These are phyloP conservation scores for Mrakia gelida DNA, from an alignment of 768 basidiomycete species.

Conservation along the genomic window DNA sequence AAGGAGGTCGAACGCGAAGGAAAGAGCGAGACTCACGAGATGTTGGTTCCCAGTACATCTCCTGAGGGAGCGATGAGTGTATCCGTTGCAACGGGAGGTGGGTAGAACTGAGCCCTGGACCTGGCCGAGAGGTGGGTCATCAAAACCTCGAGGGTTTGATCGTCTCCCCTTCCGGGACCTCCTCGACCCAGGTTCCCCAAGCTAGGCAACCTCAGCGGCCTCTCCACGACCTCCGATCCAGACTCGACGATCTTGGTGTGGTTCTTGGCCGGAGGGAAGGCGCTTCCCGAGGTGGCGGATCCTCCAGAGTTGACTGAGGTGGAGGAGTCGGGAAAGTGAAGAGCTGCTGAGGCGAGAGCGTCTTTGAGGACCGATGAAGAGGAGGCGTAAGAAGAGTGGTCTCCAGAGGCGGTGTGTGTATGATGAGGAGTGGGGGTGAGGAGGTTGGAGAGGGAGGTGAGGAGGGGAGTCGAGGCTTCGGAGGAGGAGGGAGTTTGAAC, in stretches of 20 bases:
- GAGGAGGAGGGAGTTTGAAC: constrained; percentile 24
- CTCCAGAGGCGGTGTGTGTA: constrained; percentile 41
- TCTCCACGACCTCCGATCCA: constrained; percentile 4
- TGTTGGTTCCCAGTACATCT: constrained; percentile 38
- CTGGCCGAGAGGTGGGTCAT: constrained; percentile 82
- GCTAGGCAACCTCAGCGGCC: constrained; percentile 16
- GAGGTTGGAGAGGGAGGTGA: constrained; percentile 30
- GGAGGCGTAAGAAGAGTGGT: constrained; percentile 26
- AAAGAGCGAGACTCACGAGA: constrained; percentile 17
- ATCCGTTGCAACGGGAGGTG: constrained; percentile 33
- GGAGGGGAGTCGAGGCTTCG: constrained; percentile 10
- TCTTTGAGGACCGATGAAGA: constrained; percentile 24
- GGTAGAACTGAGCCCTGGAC: constrained; percentile 75
- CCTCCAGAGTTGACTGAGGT: constrained; percentile 15
- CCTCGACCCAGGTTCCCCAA: not conserved
- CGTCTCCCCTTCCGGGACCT: constrained; percentile 46
- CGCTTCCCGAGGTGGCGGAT: not conserved
- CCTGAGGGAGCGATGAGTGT: constrained; percentile 36
- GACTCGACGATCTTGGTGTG: constrained; percentile 24
- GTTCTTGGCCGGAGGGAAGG: constrained; percentile 22
- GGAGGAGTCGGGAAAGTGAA: constrained; percentile 25
- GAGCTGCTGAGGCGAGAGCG: constrained; percentile 29
- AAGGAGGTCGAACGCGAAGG: not conserved
- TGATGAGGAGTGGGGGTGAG: constrained; percentile 30
- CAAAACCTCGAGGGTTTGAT: constrained; percentile 95